These are phyloP conservation scores for Lecanicillium sp. DNA, from an alignment of 2,329 filamentous ascomycete species.

Conservation along the genomic window DNA sequence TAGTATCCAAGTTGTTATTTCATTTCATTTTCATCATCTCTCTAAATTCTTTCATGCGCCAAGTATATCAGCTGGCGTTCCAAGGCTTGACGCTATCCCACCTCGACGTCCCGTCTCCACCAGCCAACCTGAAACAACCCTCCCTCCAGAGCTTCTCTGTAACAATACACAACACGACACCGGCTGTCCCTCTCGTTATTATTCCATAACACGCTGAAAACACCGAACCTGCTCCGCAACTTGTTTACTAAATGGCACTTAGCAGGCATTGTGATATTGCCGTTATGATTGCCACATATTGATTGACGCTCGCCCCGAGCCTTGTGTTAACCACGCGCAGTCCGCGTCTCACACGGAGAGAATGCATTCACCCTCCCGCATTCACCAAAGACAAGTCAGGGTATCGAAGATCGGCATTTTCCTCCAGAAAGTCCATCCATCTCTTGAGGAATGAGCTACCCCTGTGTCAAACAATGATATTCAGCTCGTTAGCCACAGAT, in stretches of 20 bases:
- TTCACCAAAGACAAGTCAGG: constrained; percentile 54
- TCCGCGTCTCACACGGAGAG: not conserved
- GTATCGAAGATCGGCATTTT: constrained; percentile 84
- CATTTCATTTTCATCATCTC: not conserved
- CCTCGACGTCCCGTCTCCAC: not conserved
- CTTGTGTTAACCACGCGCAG: not conserved
- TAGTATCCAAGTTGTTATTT: too few relatives aligned
- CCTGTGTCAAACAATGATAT: constrained; percentile 38
- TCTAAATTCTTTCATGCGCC: not conserved
- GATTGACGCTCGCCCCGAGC: not conserved
- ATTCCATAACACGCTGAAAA: too few relatives aligned
- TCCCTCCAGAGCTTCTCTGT: not conserved
- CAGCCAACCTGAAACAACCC: constrained; percentile 6
- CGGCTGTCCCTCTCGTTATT: too few relatives aligned
- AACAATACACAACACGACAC: not conserved
- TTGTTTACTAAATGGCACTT: constrained; percentile 1
- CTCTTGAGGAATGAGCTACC: constrained; percentile 78
- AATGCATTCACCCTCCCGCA: not conserved
- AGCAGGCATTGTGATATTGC: not conserved
- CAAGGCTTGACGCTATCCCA: not conserved
- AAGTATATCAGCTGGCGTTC: not conserved
- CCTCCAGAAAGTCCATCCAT: constrained; percentile 90
- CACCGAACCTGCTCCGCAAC: too few relatives aligned
- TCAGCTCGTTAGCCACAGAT: not conserved
- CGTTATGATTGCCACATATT: not conserved